A percentile compares a stretch with the other conserved stretches of the same genome.
Conservation (phyloP, 2,329 filamentous ascomycete genomes). For the Ilyonectria mors-panacis region DNA sequence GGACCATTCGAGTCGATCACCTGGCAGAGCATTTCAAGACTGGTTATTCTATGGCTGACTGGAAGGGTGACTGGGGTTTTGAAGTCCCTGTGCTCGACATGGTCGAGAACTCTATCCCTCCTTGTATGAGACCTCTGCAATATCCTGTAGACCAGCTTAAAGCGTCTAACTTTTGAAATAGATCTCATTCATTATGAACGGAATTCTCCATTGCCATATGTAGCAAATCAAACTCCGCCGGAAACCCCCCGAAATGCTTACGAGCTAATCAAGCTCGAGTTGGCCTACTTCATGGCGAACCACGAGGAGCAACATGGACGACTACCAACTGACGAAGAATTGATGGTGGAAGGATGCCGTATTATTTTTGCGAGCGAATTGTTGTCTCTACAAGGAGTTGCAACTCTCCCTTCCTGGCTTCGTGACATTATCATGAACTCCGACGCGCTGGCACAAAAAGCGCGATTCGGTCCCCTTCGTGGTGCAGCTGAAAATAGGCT, state of each 20-base stretch:
- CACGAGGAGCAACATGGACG: conserved; percentile 58
- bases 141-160: conserved; percentile 55
- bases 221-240: conserved; percentile 60
- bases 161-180: conserved; percentile 62
- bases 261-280: conserved; percentile 72
- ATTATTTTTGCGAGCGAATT: conserved; percentile 70
- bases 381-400: conserved; percentile 57
- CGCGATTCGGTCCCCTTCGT: conserved; percentile 64
- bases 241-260: conserved; percentile 71
- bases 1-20: conserved; percentile 73
- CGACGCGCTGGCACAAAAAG: conserved; percentile 58
- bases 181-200: conserved; percentile 76
- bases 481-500: conserved; percentile 63
- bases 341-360: conserved; percentile 72
- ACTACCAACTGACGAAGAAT: conserved; percentile 65
- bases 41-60: conserved; percentile 77
- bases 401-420: conserved; percentile 66
- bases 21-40: conserved; percentile 78
- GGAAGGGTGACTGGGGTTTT: conserved; percentile 80
- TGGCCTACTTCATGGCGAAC: conserved; percentile 67
- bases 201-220: conserved; percentile 68
- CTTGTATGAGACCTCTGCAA: conserved; percentile 66
- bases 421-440: conserved; percentile 71
- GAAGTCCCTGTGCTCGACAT: conserved; percentile 72
- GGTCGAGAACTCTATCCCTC: conserved; percentile 77